These are phyloP conservation scores for Elongisporangium undulatum DNA, from an alignment of 352 stramenopile species.

Conservation along the genomic window DNA sequence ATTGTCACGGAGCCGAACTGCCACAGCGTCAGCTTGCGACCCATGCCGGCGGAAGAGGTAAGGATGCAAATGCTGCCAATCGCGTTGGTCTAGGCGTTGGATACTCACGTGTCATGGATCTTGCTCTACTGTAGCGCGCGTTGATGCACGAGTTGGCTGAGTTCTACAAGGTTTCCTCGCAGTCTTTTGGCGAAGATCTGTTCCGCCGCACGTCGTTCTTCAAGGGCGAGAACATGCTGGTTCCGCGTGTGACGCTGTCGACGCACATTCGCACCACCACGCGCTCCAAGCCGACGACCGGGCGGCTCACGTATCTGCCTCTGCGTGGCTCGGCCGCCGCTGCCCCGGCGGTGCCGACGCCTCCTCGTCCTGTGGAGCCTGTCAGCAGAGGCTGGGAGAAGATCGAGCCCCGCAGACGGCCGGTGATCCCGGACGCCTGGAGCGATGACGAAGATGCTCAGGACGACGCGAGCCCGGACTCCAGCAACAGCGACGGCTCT, in stretches of 20 bases:
- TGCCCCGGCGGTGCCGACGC: conserved; percentile 9
- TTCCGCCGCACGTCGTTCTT: conserved; percentile 73
- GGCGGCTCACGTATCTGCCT: conserved; percentile 54
- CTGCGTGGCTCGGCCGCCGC: conserved; percentile 24
- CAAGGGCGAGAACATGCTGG: conserved; percentile 47
- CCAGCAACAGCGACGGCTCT: no score
- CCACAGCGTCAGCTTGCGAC: conserved; percentile 66
- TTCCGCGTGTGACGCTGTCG: conserved; percentile 58
- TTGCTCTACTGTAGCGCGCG: conserved; percentile 28
- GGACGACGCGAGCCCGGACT: not conserved
- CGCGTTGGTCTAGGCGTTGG: not conserved
- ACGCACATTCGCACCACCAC: conserved; percentile 34
- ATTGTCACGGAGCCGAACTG: conserved; percentile 64
- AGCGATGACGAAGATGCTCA: conserved; percentile 62
- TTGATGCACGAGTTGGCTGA: conserved; percentile 72
- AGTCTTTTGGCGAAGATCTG: conserved; percentile 75
- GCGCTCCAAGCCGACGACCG: conserved; percentile 14
- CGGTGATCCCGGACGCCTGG: conserved; percentile 62
- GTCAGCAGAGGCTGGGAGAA: conserved; percentile 70
- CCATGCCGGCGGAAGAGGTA: conserved; percentile 61
- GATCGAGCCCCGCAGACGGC: conserved; percentile 38
- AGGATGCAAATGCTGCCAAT: conserved; percentile 8
- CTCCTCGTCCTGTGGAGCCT: conserved; percentile 16
- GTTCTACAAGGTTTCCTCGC: conserved; percentile 60
- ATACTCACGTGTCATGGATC: conserved; percentile 6